phyloP scores from a whole-genome alignment of 305 asterid species.

The Solanum aculeatissimum region DNA sequence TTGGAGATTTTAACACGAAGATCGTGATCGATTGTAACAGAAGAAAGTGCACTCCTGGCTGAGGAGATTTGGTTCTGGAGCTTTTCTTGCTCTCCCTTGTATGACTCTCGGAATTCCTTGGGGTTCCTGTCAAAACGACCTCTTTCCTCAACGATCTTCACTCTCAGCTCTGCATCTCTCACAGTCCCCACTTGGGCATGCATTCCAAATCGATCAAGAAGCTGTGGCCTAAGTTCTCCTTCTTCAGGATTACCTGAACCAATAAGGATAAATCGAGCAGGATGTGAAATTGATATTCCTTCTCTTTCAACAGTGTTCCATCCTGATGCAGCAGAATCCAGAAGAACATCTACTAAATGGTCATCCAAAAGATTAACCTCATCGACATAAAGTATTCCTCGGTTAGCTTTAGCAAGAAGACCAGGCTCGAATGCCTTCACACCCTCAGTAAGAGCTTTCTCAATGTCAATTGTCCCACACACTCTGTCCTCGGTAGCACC shows the following conservation, averaged over 20 bases:
- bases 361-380: slow-evolving; percentile 95
- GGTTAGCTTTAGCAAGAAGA: slow-evolving; percentile 80
- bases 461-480: slow-evolving; percentile 94
- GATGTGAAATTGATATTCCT: slow-evolving; percentile 93
- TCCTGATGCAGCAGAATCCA: slow-evolving; percentile 95
- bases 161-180: slow-evolving; percentile 87
- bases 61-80: slow-evolving; percentile 68
- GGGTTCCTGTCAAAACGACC: slow-evolving; percentile 76
- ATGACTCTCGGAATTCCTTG: slow-evolving; percentile 64
- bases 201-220: slow-evolving; percentile 97
- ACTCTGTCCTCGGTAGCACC: slow-evolving; percentile 97
- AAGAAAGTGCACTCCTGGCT: slow-evolving; percentile 50
- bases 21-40: slow-evolving; percentile 64
- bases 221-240: slow-evolving; percentile 98
- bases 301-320: slow-evolving; percentile 94
- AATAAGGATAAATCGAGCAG: slow-evolving; percentile 83
- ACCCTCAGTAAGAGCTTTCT: slow-evolving; percentile 91
- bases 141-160: slow-evolving; percentile 87
- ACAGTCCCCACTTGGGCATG: slow-evolving; percentile 97
- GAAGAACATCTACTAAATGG: slow-evolving; percentile 79
- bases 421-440: slow-evolving; percentile 98
- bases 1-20: slow-evolving; percentile 78
- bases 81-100: slow-evolving; percentile 70
- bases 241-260: slow-evolving; percentile 97
- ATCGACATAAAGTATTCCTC: slow-evolving; percentile 93